These are phyloP conservation scores for Dendrobium chrysotoxum DNA, from an alignment of 106 monocot genomes.

Conservation along the genomic window DNA sequence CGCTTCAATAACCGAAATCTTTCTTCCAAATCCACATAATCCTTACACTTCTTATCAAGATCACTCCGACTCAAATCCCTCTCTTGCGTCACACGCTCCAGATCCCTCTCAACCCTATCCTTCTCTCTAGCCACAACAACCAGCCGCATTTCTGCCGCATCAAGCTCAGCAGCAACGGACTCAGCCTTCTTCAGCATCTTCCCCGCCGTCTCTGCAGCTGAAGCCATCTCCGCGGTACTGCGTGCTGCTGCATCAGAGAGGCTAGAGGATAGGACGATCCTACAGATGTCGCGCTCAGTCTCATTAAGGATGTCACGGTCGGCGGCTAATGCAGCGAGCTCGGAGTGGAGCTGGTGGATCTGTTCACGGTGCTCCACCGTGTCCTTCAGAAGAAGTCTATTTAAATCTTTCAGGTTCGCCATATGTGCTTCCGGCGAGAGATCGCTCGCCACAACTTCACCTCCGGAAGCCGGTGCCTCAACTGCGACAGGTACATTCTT, in stretches of 20 bases:
- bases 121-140: slow-evolving; percentile 1
- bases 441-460: background rate
- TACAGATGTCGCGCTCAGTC: slow-evolving; percentile 23
- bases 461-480: background rate
- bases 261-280: slow-evolving; percentile 17
- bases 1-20: background rate
- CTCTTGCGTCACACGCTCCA: background rate
- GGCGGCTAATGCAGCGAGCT: slow-evolving; percentile 5
- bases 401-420: slow-evolving; percentile 32
- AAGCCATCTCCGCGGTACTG: background rate
- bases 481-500: background rate
- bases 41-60: background rate
- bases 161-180: slow-evolving; percentile 2
- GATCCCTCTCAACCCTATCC: background rate
- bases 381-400: slow-evolving; percentile 27
- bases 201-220: background rate
- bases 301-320: background rate
- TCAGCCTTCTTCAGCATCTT: slow-evolving; percentile 3
- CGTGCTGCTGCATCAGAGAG: background rate
- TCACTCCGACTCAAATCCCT: background rate
- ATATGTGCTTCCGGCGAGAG: background rate
- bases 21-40: background rate
- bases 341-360: slow-evolving; percentile 19
- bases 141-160: slow-evolving; percentile 2
- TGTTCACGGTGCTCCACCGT: slow-evolving; percentile 23